These are phyloP conservation scores for Pugionium dolabratum DNA, from an alignment of 345 rosid species.

Conservation along the genomic window DNA sequence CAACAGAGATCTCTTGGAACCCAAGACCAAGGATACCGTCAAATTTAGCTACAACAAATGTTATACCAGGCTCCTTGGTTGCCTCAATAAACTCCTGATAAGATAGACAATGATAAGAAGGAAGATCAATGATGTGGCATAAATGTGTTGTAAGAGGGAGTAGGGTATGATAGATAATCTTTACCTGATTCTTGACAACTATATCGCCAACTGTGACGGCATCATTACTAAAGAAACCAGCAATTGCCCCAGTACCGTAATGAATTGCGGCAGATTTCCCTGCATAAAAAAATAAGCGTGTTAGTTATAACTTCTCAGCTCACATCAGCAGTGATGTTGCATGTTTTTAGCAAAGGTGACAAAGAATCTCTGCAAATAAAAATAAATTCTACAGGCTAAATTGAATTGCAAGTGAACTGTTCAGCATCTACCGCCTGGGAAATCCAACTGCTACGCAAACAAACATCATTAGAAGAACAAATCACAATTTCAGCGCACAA, in stretches of 20 bases:
- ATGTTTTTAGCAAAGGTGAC: constrained; percentile 9
- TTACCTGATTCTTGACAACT: constrained; percentile 74
- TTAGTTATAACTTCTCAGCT: constrained; percentile 17
- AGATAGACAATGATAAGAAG: constrained; percentile 1
- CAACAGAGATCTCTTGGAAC: constrained; percentile 88
- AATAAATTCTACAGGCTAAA: neutral
- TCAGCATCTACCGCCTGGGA: constrained; percentile 2
- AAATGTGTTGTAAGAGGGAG: neutral
- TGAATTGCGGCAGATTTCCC: constrained; percentile 81
- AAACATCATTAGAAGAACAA: neutral
- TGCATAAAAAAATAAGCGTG: constrained; percentile 30
- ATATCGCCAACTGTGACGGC: constrained; percentile 71
- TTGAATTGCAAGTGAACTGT: neutral
- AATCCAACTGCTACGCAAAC: constrained; percentile 13
- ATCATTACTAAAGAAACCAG: constrained; percentile 87
- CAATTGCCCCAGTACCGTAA: constrained; percentile 81
- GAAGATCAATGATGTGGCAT: constrained; percentile 13
- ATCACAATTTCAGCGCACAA: neutral
- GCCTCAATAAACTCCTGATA: constrained; percentile 93
- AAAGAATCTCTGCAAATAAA: neutral
- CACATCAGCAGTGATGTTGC: constrained; percentile 14
- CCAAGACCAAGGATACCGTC: constrained; percentile 98
- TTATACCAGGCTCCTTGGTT: constrained; percentile 80
- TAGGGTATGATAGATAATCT: neutral
- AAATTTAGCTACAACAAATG: constrained; percentile 82